Evolutionary conservation across 352 stramenopile genomes (phyloP).

Genomic region (Phytophthora hibernalis): DNA sequence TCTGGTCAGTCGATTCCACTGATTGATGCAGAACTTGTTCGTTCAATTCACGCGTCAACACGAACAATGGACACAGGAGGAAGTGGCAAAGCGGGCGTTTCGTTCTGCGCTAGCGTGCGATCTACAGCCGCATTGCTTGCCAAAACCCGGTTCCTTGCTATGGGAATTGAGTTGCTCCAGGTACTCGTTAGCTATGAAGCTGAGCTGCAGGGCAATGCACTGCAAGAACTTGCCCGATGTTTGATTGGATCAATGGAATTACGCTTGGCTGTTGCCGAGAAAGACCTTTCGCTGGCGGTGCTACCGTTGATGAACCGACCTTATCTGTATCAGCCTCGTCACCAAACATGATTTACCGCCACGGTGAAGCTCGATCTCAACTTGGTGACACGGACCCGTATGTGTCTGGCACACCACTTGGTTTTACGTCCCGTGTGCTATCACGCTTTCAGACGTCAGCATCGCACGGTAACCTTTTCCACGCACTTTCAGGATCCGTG

Average conservation of each 20-base stretch:
- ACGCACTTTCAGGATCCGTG: constrained; percentile 54
- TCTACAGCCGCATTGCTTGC: constrained; percentile 51
- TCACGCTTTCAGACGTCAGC: constrained; percentile 69
- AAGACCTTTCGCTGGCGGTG: constrained; percentile 47
- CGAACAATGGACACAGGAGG: constrained; percentile 10
- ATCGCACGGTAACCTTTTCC: constrained; percentile 66
- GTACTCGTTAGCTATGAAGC: constrained; percentile 71
- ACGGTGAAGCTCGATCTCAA: constrained; percentile 16
- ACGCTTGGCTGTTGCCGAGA: constrained; percentile 62
- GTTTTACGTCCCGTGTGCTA: constrained; percentile 79
- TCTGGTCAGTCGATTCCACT: constrained; percentile 19
- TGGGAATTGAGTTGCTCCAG: constrained; percentile 76
- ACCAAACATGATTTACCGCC: constrained; percentile 33
- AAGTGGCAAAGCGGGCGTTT: constrained; percentile 15
- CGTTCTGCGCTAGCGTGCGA: constrained; percentile 33
- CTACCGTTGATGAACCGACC: constrained; percentile 29
- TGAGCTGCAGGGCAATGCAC: constrained; percentile 47
- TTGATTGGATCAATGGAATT: constrained; percentile 61
- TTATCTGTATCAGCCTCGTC: constrained; percentile 35
- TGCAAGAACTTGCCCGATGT: constrained; percentile 71
- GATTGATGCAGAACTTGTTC: constrained; percentile 38
- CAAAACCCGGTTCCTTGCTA: constrained; percentile 75
- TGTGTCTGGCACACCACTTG: constrained; percentile 24
- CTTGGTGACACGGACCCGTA: constrained; percentile 18
- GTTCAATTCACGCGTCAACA: constrained; percentile 42